Evolutionary conservation across 352 stramenopile genomes (phyloP), one percentile per base, ranked within the genome.

Genomic region (Phytophthora vignae): DNA sequence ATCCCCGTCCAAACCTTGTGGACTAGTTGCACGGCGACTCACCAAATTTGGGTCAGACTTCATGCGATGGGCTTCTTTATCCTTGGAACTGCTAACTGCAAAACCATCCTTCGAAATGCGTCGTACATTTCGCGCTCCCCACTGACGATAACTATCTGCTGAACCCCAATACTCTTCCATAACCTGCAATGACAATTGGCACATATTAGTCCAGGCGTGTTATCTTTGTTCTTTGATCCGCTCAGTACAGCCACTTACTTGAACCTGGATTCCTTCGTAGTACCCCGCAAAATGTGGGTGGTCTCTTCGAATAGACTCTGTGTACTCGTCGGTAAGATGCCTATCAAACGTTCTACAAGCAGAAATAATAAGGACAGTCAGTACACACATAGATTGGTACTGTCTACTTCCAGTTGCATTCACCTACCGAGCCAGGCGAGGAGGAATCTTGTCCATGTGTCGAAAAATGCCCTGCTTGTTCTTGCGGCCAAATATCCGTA

Each of bases 101-200:
- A 69, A 67, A 31, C 55, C 49, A 56, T 85, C 78, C 1, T 60
- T 76, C 54, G 67, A 73, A 44, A 92, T 77, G 25, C 77, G 68
- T 59, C 82, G 74, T 54, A 84, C 77, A 64, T 89, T 81, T 46
- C 75, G 70, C 33, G 68, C 70, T 3, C 84, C 83, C 85, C 88
- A 93, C 44, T 90, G 79, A 27, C 74, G 79, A 57, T 89, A 83
- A 60, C 79, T 88, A 21, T 83, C 78, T n/a, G 70, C 78, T 31
- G 81, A 88, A 2, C 85, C 81, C 86, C 86, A 96, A 64, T 96
- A 95, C 10, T 76, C 54, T 22, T 85, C 76, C 29, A 65, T 66
- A 50, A 85, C 46, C 73, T 85, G 48, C 22, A 56, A 27, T 38
- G 15, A 67, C 33, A 60, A 36, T 40, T 6, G 2, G 27, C 0